Evolutionary conservation across 768 basidiomycete species (phyloP).

Genomic region (Pulveroboletus sp.): DNA sequence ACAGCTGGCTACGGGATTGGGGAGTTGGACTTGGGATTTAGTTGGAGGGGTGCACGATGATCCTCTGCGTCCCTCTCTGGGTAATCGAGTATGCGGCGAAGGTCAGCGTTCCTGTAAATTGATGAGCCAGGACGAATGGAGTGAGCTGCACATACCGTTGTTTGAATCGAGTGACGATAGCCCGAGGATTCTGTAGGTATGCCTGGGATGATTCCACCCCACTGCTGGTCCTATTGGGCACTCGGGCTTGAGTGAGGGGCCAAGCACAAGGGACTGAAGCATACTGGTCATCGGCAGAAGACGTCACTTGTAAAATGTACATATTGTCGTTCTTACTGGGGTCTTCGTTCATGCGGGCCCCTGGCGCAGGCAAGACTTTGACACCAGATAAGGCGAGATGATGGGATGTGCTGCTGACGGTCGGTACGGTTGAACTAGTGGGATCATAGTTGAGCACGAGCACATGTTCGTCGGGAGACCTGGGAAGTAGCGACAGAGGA

Average conservation of each 20-base stretch:
- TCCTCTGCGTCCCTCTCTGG: conserved; percentile 25
- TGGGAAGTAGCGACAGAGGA: conserved; percentile 61
- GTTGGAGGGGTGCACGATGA: background rate
- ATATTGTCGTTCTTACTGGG: conserved; percentile 58
- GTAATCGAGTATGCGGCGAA: conserved; percentile 60
- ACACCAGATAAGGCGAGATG: conserved; percentile 54
- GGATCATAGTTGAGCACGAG: conserved; percentile 71
- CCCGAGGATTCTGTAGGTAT: conserved; percentile 40
- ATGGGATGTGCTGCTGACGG: conserved; percentile 49
- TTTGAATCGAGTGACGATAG: conserved; percentile 61
- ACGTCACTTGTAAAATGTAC: conserved; percentile 70
- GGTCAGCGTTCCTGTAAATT: conserved; percentile 44
- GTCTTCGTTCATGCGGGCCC: conserved; percentile 55
- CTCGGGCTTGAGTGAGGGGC: conserved; percentile 5
- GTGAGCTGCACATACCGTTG: conserved; percentile 46
- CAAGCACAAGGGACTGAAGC: conserved; percentile 1
- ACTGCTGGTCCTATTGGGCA: conserved; percentile 3
- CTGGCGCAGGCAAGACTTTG: conserved; percentile 72
- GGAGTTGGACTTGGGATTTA: conserved; percentile 11
- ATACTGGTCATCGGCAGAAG: conserved; percentile 46
- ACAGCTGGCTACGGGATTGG: conserved; percentile 2
- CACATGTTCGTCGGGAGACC: conserved; percentile 62
- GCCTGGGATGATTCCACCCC: conserved; percentile 29
- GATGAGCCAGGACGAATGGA: conserved; percentile 9
- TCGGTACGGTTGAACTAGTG: conserved; percentile 35